These are phyloP conservation scores for Ceriops zippeliana DNA, from an alignment of 345 rosid genomes.

Conservation along the genomic window DNA sequence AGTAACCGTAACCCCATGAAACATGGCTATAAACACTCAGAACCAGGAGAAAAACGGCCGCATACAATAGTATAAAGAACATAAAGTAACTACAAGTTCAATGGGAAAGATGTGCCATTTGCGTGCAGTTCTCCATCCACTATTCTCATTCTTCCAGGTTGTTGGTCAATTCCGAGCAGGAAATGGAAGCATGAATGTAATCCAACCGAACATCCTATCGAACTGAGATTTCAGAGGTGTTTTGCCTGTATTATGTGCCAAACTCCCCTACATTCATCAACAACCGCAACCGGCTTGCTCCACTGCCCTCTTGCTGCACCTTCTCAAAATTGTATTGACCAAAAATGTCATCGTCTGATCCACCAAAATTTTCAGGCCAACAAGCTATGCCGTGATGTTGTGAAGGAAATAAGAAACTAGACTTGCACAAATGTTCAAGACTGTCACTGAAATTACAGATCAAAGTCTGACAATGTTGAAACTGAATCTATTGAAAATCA, in stretches of 20 bases:
- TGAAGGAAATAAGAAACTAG: background rate
- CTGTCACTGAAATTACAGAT: background rate
- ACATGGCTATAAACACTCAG: too few relatives aligned
- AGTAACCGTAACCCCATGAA: too few relatives aligned
- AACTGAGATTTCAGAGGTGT: background rate
- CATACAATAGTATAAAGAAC: background rate
- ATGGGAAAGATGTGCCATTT: too few relatives aligned
- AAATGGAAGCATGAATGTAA: background rate
- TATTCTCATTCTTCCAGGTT: background rate
- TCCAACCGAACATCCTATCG: background rate
- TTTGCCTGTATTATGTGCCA: background rate
- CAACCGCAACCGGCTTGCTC: constrained; percentile 8
- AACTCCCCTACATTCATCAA: background rate
- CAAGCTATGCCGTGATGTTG: constrained; percentile 5
- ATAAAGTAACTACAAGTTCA: background rate
- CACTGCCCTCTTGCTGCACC: background rate
- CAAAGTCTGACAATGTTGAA: background rate
- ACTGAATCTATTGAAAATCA: constrained; percentile 32
- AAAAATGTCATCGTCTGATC: constrained; percentile 2
- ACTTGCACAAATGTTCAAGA: background rate
- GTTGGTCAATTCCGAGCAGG: background rate
- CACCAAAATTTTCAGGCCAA: constrained; percentile 1
- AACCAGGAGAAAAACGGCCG: background rate
- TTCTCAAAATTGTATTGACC: constrained; percentile 20
- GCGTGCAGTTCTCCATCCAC: too few relatives aligned